phyloP scores from a whole-genome alignment of 2,329 filamentous ascomycete species.

The Fusarium transvaalense region DNA sequence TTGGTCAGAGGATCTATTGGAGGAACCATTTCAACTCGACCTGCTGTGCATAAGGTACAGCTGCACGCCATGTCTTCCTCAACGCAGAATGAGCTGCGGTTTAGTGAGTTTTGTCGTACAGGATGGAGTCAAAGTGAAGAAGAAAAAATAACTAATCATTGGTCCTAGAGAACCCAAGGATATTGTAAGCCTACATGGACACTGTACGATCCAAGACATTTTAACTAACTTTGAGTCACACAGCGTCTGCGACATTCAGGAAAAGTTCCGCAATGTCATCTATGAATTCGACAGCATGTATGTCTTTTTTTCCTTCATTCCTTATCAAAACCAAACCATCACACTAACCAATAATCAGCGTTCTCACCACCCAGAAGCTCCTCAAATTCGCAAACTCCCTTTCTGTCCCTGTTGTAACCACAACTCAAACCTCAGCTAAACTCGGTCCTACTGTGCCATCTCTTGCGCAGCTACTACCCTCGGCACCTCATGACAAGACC shows the following conservation, averaged over 20 bases:
- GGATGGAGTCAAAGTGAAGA: not conserved
- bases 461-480: constrained; percentile 68
- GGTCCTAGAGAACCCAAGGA: constrained; percentile 59
- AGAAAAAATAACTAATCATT: constrained; percentile 22
- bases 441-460: constrained; percentile 85
- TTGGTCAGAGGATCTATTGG: constrained; percentile 1
- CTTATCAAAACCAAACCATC: constrained; percentile 4
- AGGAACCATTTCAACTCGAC: not conserved
- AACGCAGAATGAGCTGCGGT: constrained; percentile 46
- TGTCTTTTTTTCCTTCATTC: constrained; percentile 43
- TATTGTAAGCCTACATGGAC: constrained; percentile 57
- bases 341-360: constrained; percentile 57
- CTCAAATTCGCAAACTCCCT: constrained; percentile 74
- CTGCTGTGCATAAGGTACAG: constrained; percentile 5
- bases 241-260: constrained; percentile 94
- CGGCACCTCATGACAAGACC: constrained; percentile 82
- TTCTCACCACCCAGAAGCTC: constrained; percentile 76
- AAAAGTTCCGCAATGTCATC: constrained; percentile 88
- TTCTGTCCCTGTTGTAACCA: constrained; percentile 83
- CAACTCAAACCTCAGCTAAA: constrained; percentile 83
- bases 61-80: constrained; percentile 34
- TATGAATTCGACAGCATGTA: constrained; percentile 87
- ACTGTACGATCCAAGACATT: constrained; percentile 56
- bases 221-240: not conserved
- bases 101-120: constrained; percentile 49